Base-by-base conservation (phyloP, 345 rosid genomes). In the Arabis alpina region DNA sequence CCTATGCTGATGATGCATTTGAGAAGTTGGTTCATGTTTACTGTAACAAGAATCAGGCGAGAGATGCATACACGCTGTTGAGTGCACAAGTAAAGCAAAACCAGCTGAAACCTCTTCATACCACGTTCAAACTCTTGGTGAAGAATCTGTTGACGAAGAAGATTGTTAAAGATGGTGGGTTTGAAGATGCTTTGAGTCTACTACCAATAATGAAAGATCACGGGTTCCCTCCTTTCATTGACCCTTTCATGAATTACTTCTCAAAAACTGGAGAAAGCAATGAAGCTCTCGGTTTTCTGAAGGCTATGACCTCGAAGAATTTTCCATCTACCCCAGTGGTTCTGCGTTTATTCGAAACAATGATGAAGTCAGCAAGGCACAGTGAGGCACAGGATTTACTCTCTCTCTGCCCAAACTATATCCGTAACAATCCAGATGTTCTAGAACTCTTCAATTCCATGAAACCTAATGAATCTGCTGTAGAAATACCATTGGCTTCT, bases 401-500 rank as follows among this genome's bases (percentile, higher is more conserved):
- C 73, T 79, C 88, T 28, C 71, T 81, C 56, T 89, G 92, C 73
- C 97, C 96, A 10, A 70, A 74, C 39, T 73, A 74, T 66, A 67
- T 92, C 72, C 93, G 96, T 25, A 83, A 83, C 80, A 78, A 84
- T 80, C 85, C 93, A 9, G 97, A 92, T 81, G 87, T 89, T 72
- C 76, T 89, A 79, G 80, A 85, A 82, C 89, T 94, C 77, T 92
- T 94, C 71, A 77, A 51, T 76, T 76, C 88, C 57, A 76, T 72
- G 78, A 82, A 82, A 64, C 57, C 76, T 32, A 66, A 76, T 40
- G 75, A 77, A 67, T 64, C 67, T 70, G 28, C 56, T 51, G 28
- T 64, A 54, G 79, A 64, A 27, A 45, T 42, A 64, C 68, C 64
- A 4, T 45, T 75, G 76, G 71, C 66, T 51, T 56, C 62, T 70